phyloP scores from a whole-genome alignment of 2,329 filamentous ascomycete genomes.

The Bipolaris cookei region DNA sequence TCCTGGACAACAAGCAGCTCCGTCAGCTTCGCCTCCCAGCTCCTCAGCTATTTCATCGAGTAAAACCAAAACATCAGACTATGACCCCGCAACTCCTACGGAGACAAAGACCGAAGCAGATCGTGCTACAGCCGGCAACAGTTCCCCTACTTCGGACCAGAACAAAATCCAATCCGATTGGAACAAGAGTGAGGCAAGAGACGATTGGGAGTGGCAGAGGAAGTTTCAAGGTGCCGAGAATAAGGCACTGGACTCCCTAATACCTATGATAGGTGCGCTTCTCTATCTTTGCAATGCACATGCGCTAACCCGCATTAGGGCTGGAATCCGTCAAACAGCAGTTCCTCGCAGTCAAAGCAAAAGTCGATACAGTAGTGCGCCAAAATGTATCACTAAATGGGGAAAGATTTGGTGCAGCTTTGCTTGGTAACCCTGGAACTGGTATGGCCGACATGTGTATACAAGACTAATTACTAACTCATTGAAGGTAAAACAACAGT shows the following conservation, averaged over 20 bases:
- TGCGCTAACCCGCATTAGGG: conserved; percentile 19
- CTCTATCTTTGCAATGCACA: background rate
- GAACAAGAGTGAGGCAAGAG: conserved; percentile 40
- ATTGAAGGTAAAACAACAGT: conserved; percentile 72
- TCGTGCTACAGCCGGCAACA: background rate
- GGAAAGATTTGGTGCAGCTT: conserved; percentile 66
- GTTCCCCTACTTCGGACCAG: background rate
- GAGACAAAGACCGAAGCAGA: background rate
- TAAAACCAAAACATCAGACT: background rate
- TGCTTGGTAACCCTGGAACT: conserved; percentile 78
- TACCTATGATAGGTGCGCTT: conserved; percentile 67
- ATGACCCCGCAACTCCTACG: background rate
- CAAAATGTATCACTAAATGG: conserved; percentile 62
- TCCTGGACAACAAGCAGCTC: conserved; percentile 2
- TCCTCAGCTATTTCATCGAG: background rate
- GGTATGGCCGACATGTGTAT: conserved; percentile 52
- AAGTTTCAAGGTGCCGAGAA: conserved; percentile 58
- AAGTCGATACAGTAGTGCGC: conserved; percentile 64
- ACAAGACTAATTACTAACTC: background rate
- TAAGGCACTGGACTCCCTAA: conserved; percentile 65
- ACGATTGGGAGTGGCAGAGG: conserved; percentile 70
- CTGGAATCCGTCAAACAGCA: conserved; percentile 71
- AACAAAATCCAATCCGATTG: conserved; percentile 6
- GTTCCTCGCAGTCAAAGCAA: conserved; percentile 68
- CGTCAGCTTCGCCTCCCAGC: conserved; percentile 1